Percentiles rank a stretch among this genome's conserved stretches.
Conservation (phyloP, 2,329 filamentous ascomycete genomes). For the Trichophyton rubrum region DNA sequence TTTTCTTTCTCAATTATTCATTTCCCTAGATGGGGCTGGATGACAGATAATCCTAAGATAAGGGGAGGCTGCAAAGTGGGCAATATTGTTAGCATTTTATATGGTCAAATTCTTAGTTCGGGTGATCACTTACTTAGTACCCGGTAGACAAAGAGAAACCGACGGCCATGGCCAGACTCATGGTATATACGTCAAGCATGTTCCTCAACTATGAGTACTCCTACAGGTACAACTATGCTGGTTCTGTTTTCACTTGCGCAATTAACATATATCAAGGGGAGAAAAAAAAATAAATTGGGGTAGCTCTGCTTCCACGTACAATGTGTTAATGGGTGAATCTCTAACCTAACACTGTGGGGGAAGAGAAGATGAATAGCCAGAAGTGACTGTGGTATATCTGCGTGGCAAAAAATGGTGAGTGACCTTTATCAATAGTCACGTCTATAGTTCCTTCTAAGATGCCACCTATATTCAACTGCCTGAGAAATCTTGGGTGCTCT, state of each 20-base stretch:
- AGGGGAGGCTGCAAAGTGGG: neutral
- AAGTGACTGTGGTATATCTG: neutral
- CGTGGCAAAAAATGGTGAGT: neutral
- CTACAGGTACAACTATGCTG: neutral
- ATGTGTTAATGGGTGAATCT: neutral
- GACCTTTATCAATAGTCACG: slow-evolving; percentile 6
- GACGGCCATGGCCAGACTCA: too few species aligned
- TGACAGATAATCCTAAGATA: neutral
- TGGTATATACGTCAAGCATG: too few species aligned
- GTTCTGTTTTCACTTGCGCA: neutral
- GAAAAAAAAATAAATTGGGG: too few species aligned
- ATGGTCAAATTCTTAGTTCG: too few species aligned
- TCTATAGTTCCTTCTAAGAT: neutral
- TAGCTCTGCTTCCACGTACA: neutral
- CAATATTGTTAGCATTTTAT: neutral
- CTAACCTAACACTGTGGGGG: neutral
- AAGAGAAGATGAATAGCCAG: neutral
- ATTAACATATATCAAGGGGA: neutral
- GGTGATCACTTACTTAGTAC: too few species aligned
- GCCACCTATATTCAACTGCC: neutral
- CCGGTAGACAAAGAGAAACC: too few species aligned
- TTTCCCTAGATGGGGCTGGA: neutral
- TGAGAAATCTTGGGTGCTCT: neutral
- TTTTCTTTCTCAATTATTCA: neutral
- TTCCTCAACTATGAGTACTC: too few species aligned